These are phyloP conservation scores for Xylariaceae sp. DNA, from an alignment of 2,329 filamentous ascomycete species.

Conservation along the genomic window DNA sequence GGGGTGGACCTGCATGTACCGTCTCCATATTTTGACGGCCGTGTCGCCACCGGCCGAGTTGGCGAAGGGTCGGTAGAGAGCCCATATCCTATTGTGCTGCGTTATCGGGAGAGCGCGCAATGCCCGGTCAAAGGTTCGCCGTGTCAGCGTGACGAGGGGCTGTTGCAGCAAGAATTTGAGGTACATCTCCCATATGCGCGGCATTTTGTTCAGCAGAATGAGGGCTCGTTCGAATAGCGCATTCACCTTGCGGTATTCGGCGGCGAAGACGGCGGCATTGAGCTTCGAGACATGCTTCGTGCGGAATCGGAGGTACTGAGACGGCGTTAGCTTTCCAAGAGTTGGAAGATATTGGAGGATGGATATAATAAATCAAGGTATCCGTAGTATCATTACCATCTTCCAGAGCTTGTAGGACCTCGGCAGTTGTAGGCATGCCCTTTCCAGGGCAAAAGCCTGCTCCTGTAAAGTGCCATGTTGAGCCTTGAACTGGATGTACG, in stretches of 20 bases:
- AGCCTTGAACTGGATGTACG: slow-evolving; percentile 86
- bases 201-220: slow-evolving; percentile 97
- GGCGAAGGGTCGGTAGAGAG: slow-evolving; percentile 83
- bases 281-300: slow-evolving; percentile 74
- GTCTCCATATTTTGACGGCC: slow-evolving; percentile 85
- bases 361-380: slow-evolving; percentile 20
- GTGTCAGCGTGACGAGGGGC: slow-evolving; percentile 81
- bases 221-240: slow-evolving; percentile 87
- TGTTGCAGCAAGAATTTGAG: slow-evolving; percentile 84
- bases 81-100: slow-evolving; percentile 94
- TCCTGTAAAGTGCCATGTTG: slow-evolving; percentile 80
- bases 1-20: slow-evolving; percentile 96
- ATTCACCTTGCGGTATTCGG: slow-evolving; percentile 91
- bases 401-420: slow-evolving; percentile 99
- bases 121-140: slow-evolving; percentile 86
- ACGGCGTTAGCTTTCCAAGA: too few relatives aligned
- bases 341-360: too few relatives aligned
- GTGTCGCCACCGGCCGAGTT: slow-evolving; percentile 86
- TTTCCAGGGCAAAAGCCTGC: slow-evolving; percentile 81
- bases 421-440: slow-evolving; percentile 82
- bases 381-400: slow-evolving; percentile 49
- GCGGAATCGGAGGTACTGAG: slow-evolving; percentile 80
- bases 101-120: slow-evolving; percentile 87
- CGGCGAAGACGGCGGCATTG: slow-evolving; percentile 72
- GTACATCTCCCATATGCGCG: slow-evolving; percentile 97